These are phyloP conservation scores for Lagerstroemia speciosa DNA, from an alignment of 345 rosid species.

Conservation along the genomic window DNA sequence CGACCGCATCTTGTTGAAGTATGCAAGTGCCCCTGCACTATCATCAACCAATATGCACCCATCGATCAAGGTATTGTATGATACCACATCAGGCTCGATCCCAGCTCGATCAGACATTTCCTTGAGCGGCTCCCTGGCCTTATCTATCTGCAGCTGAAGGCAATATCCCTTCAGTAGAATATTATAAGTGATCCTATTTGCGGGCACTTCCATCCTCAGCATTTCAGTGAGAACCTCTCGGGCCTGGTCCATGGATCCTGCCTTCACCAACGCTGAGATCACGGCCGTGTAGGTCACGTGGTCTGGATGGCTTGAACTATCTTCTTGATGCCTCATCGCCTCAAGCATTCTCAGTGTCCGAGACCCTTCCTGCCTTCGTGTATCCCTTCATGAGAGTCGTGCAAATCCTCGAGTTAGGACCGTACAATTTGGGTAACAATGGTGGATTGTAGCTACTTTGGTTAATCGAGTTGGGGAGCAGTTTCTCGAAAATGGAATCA, in stretches of 20 bases:
- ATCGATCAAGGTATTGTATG: constrained; percentile 73
- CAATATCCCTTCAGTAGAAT: constrained; percentile 91
- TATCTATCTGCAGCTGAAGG: constrained; percentile 60
- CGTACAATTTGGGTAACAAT: constrained; percentile 48
- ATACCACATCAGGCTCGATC: constrained; percentile 82
- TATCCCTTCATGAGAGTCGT: constrained; percentile 94
- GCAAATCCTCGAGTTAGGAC: constrained; percentile 73
- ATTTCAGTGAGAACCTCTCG: constrained; percentile 74
- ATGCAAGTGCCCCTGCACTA: constrained; percentile 70
- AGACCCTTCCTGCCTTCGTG: constrained; percentile 71
- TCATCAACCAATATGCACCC: constrained; percentile 87
- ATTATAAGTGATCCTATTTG: constrained; percentile 76
- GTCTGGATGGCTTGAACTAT: constrained; percentile 65
- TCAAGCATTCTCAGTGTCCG: constrained; percentile 72
- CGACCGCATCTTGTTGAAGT: constrained; percentile 80
- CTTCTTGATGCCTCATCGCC: constrained; percentile 74
- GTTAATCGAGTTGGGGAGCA: constrained; percentile 56
- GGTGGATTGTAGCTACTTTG: constrained; percentile 37
- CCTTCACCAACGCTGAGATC: constrained; percentile 76
- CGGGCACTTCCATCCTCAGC: constrained; percentile 69
- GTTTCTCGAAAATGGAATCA: constrained; percentile 38
- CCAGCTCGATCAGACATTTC: constrained; percentile 53
- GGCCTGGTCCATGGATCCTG: constrained; percentile 72
- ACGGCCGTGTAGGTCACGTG: constrained; percentile 86
- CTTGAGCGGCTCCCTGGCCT: constrained; percentile 60